Base-by-base conservation (phyloP, 2,329 filamentous ascomycete species). In the Claviceps maximensis region DNA sequence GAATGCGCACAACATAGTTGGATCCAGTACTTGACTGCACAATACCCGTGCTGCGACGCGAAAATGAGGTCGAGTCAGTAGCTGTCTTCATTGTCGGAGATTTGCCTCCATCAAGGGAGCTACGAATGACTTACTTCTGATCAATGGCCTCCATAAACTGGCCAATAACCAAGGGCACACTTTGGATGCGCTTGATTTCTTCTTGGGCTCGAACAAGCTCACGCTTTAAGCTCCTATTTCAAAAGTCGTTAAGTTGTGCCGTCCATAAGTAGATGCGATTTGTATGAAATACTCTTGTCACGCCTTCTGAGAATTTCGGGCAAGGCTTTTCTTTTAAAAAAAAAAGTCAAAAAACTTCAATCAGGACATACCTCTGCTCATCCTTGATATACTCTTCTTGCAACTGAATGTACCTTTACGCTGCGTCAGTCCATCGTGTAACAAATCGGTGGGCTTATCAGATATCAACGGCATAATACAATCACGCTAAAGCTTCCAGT, bases 371-470 rank as follows among this genome's bases (percentile, higher is more conserved):
- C 86, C 88, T 84, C 75, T 98, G 93, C 77, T 98, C 93, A 82
- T 98, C 93, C 76, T 98, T 98, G 82, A 98, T 98, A 72, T 98
- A 98, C 70, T 98, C 93, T 73, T 98, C 93, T 74, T 98, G 93
- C 62, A 98, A 79, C 72, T 96, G 89, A 68, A 97, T 95, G 71
- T 95, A 88, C 69, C 85, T 89, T 15, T 17, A 29, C 3, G 62
- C 23, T 58, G 53, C 36, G 53, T 58, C 58, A 71, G 65, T 44
- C 50, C 53, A 55, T 58, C 45, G 60, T 55, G 48, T 44, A 12
- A 5, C 27, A 29, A 7, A n/a, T 29, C 7, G 5, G 33, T 23
- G 29, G 12, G 17, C 7, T 21, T 25, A 10, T 50, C 4, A 2
- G 15, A 17, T 25, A 10, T 50, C 4, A 2, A 21, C 13, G 40